phyloP scores from a whole-genome alignment of 2,329 filamentous ascomycete species.

The Apiospora hydei region DNA sequence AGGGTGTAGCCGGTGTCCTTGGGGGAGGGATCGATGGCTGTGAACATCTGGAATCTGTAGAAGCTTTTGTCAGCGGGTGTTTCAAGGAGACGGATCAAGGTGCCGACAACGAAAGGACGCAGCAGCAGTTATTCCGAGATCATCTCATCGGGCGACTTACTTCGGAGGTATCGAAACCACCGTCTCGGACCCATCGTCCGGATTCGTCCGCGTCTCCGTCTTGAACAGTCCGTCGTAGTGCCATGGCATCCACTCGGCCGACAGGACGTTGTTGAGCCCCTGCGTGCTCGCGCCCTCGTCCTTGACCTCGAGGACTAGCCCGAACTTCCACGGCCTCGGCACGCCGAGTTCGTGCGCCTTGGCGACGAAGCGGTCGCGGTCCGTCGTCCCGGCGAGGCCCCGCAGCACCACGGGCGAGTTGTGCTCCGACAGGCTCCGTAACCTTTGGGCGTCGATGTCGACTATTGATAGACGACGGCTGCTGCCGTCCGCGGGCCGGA shows the following conservation, averaged over 20 bases:
- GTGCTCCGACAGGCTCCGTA: conserved; percentile 53
- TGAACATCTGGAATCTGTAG: conserved; percentile 59
- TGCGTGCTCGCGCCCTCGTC: conserved; percentile 52
- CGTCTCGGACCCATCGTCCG: conserved; percentile 49
- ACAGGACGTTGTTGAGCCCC: conserved; percentile 60
- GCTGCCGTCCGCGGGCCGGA: conserved; percentile 46
- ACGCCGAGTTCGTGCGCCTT: conserved; percentile 56
- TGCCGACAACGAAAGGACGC: not conserved
- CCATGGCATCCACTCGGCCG: conserved; percentile 62
- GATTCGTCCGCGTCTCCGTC: conserved; percentile 48
- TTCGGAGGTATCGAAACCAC: conserved; percentile 51
- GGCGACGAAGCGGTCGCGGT: conserved; percentile 52
- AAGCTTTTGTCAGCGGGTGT: not conserved
- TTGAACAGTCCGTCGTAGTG: conserved; percentile 67
- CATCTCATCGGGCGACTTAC: conserved; percentile 39
- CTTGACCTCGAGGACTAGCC: conserved; percentile 58
- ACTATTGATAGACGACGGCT: conserved; percentile 46
- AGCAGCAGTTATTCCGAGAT: not conserved
- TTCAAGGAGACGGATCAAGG: not conserved
- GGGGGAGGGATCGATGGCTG: conserved; percentile 53
- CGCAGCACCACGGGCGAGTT: conserved; percentile 62
- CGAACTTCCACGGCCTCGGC: conserved; percentile 61
- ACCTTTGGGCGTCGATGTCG: conserved; percentile 52
- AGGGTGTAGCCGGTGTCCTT: conserved; percentile 60
- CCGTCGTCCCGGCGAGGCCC: conserved; percentile 55